phyloP scores from a whole-genome alignment of 768 basidiomycete species.

The Cantharellus cinnabarinus region DNA sequence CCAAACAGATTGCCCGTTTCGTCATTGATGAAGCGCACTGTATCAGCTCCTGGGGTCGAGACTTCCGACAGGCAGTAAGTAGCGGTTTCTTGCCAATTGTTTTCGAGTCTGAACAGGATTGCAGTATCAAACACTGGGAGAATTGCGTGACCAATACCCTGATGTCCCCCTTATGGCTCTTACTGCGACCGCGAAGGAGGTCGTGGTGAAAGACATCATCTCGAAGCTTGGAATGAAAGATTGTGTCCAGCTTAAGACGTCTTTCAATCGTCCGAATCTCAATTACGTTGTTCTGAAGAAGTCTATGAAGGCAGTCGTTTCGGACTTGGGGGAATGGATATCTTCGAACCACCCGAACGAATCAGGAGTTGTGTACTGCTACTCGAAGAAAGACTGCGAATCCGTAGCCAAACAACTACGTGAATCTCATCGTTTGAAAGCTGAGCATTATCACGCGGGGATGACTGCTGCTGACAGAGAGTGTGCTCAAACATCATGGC shows the following conservation, averaged over 20 bases:
- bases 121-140: constrained; percentile 48
- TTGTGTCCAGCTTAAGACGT: constrained; percentile 47
- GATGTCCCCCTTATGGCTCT: constrained; percentile 83
- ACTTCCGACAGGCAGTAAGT: constrained; percentile 68
- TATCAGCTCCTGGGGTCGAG: constrained; percentile 84
- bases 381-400: constrained; percentile 55
- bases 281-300: constrained; percentile 44
- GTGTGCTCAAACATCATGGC: constrained; percentile 50
- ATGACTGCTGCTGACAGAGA: constrained; percentile 44
- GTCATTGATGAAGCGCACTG: constrained; percentile 96
- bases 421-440: constrained; percentile 34
- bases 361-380: constrained; percentile 75
- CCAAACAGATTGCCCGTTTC: constrained; percentile 55
- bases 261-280: constrained; percentile 89
- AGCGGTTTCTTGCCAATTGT: neutral
- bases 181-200: constrained; percentile 79
- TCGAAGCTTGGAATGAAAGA: constrained; percentile 29
- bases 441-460: constrained; percentile 73
- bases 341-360: constrained; percentile 30
- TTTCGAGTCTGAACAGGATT: neutral
- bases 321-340: constrained; percentile 52
- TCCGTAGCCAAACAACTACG: constrained; percentile 49
- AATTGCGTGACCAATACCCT: constrained; percentile 55
- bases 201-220: constrained; percentile 62
- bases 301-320: constrained; percentile 23